Evolutionary conservation across 805 yeast species (phyloP).

Genomic region (Saccharomycopsis guyanensis): DNA sequence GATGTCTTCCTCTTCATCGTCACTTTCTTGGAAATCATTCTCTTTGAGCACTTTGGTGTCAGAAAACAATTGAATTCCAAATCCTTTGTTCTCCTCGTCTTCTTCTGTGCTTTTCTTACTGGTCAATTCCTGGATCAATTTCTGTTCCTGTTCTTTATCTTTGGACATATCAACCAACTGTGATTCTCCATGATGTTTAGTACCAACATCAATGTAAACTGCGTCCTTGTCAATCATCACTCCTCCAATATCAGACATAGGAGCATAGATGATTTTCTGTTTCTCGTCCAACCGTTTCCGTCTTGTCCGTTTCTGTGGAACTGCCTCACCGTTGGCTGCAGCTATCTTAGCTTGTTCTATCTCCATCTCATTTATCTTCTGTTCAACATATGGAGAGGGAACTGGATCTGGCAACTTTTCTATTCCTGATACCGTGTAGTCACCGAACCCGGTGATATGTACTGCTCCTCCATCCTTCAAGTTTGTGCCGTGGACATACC

Average conservation of each 20-base stretch:
- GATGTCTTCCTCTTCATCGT: conserved; percentile 27
- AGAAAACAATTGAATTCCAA: conserved; percentile 18
- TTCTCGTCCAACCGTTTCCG: conserved; percentile 90
- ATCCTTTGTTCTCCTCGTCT: conserved; percentile 4
- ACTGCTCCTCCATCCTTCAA: conserved; percentile 60
- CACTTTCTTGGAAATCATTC: conserved; percentile 20
- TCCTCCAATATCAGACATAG: conserved; percentile 99
- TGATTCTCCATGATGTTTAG: conserved; percentile 24
- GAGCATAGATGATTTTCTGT: conserved; percentile 92
- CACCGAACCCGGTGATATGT: conserved; percentile 96
- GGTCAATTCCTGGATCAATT: conserved; percentile 15
- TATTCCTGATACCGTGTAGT: conserved; percentile 61
- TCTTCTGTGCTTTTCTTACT: conserved; percentile 19
- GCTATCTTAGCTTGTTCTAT: conserved; percentile 64
- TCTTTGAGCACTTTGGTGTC: conserved; percentile 14
- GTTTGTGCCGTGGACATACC: conserved; percentile 92
- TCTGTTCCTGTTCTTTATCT: conserved; percentile 14
- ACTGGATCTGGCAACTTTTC: conserved; percentile 97
- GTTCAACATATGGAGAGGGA: conserved; percentile 92
- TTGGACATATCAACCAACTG: conserved; percentile 16
- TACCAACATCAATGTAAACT: conserved; percentile 81
- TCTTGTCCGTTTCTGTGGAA: conserved; percentile 44
- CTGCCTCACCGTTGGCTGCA: conserved; percentile 49
- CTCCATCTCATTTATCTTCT: conserved; percentile 72
- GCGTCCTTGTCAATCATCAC: conserved; percentile 96